phyloP scores from a whole-genome alignment of 371 early-diverging fungal genomes.

The Apophysomyces variabilis region DNA sequence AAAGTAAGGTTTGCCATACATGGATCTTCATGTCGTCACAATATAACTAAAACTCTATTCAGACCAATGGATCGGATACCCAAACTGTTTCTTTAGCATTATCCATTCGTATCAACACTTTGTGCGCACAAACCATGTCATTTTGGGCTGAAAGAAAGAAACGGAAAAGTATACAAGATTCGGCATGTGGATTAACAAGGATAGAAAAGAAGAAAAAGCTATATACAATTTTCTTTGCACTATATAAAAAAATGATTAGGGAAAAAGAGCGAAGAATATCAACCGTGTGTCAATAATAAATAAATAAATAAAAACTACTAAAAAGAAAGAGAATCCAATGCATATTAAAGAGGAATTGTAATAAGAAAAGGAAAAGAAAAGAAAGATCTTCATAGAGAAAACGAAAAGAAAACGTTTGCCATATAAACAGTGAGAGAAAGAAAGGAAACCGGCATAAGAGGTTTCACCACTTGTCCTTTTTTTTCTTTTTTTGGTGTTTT shows the following conservation, averaged over 20 bases:
- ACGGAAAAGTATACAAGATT: too few species aligned
- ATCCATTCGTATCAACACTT: too few species aligned
- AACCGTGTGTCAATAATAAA: slow-evolving; percentile 19
- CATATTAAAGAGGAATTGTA: slow-evolving; percentile 12
- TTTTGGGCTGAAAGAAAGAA: too few species aligned
- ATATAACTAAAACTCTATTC: too few species aligned
- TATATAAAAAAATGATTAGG: slow-evolving; percentile 6
- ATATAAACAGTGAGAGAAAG: slow-evolving; percentile 13
- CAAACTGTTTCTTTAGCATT: too few species aligned
- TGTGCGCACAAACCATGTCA: too few species aligned
- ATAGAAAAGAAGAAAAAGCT: slow-evolving; percentile 7
- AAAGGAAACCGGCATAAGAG: slow-evolving; percentile 1
- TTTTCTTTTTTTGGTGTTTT: slow-evolving; percentile 6
- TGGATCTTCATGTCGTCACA: too few species aligned
- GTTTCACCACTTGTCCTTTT: background rate
- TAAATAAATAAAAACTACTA: background rate
- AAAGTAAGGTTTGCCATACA: too few species aligned
- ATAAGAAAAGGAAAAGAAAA: background rate
- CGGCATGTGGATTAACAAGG: background rate
- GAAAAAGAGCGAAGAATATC: background rate
- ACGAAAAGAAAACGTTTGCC: background rate
- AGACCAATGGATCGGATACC: too few species aligned
- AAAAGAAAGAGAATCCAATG: slow-evolving; percentile 17
- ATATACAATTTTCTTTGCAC: slow-evolving; percentile 17
- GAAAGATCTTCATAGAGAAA: slow-evolving; percentile 6